These are phyloP conservation scores for Colletotrichum aenigma DNA, from an alignment of 2,329 filamentous ascomycete species.

Conservation along the genomic window DNA sequence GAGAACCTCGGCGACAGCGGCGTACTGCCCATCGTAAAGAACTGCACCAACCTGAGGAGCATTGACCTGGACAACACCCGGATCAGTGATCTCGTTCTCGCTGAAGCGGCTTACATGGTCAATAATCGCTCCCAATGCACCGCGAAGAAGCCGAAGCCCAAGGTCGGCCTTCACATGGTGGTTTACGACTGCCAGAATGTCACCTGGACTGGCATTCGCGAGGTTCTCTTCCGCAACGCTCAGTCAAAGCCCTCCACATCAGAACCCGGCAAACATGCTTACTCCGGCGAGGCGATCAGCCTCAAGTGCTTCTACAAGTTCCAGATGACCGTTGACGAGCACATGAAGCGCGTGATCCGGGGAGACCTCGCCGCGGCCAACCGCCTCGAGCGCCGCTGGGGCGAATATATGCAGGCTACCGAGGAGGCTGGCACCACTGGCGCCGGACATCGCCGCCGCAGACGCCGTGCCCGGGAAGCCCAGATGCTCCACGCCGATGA, in stretches of 20 bases:
- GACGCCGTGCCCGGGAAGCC: constrained; percentile 81
- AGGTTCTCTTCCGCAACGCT: constrained; percentile 85
- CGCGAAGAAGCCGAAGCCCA: constrained; percentile 47
- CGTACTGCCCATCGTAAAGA: constrained; percentile 81
- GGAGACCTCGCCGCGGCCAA: constrained; percentile 77
- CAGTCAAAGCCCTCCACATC: constrained; percentile 63
- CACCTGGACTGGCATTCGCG: constrained; percentile 89
- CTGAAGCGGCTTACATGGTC: constrained; percentile 84
- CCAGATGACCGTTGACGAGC: constrained; percentile 94
- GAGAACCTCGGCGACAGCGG: constrained; percentile 83
- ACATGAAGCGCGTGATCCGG: constrained; percentile 81
- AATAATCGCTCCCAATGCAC: constrained; percentile 61
- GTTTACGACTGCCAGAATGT: constrained; percentile 92
- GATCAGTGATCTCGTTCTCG: constrained; percentile 83
- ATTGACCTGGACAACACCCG: constrained; percentile 94
- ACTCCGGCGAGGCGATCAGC: constrained; percentile 79
- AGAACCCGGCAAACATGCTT: constrained; percentile 50
- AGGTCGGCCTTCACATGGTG: constrained; percentile 73
- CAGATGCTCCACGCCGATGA: constrained; percentile 81
- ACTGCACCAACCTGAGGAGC: constrained; percentile 70
- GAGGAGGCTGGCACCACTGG: constrained; percentile 80
- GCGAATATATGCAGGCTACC: constrained; percentile 89
- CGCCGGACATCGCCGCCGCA: constrained; percentile 68
- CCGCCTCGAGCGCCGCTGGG: constrained; percentile 89
- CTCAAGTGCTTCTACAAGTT: constrained; percentile 95